A percentile compares a stretch with the other conserved stretches of the same genome.
Conservation (phyloP, 345 rosid genomes). For the Pseudoturritis turrita region DNA sequence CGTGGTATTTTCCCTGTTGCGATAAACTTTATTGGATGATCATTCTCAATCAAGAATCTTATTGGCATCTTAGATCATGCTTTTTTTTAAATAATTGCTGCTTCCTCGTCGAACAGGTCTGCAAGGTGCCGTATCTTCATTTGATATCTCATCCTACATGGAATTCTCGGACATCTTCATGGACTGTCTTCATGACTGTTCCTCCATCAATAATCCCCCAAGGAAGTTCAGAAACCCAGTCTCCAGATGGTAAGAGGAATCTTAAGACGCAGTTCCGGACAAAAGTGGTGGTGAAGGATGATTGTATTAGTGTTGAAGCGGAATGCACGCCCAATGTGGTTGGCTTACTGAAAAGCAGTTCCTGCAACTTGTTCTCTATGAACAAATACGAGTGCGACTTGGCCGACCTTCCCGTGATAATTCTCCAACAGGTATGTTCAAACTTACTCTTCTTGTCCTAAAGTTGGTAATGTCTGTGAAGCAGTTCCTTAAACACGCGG, state of each 20-base stretch:
- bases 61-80: neutral
- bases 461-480: neutral
- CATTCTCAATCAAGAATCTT: neutral
- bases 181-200: conserved; percentile 78
- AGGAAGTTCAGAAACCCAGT: conserved; percentile 34
- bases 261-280: conserved; percentile 77
- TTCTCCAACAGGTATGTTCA: conserved; percentile 80
- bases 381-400: conserved; percentile 82
- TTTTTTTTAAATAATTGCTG: neutral
- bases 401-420: conserved; percentile 67
- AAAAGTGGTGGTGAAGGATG: conserved; percentile 71
- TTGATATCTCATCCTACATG: conserved; percentile 89
- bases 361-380: conserved; percentile 53
- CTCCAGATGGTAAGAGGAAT: conserved; percentile 42
- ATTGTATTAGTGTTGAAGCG: conserved; percentile 68
- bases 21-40: neutral
- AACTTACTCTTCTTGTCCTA: neutral
- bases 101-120: conserved; percentile 43
- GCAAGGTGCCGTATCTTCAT: conserved; percentile 79
- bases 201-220: conserved; percentile 66
- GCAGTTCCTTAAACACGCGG: neutral
- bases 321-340: conserved; percentile 90
- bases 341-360: conserved; percentile 61
- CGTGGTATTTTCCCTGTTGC: conserved; percentile 49
- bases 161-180: conserved; percentile 89